These are phyloP conservation scores for Wolfiporia cocos DNA, from an alignment of 1,284 basidiomycete species.

Conservation along the genomic window DNA sequence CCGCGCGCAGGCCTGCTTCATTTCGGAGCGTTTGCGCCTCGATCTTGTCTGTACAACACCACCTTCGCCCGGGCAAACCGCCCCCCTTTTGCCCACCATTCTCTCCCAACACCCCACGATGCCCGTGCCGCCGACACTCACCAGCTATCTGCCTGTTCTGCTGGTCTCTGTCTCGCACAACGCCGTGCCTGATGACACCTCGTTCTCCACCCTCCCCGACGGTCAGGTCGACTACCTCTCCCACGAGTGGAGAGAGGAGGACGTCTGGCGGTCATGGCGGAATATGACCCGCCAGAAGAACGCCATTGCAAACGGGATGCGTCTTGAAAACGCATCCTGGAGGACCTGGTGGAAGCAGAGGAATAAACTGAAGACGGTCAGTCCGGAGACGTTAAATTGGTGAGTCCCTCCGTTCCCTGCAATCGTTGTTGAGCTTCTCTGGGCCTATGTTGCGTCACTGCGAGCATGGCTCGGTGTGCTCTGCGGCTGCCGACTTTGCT, in stretches of 20 bases:
- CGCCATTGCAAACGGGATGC: constrained; percentile 92
- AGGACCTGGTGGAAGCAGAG: constrained; percentile 99
- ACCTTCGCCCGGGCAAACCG: constrained; percentile 1
- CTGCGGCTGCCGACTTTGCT: too few relatives aligned
- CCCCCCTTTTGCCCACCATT: constrained; percentile 2
- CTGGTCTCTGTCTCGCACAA: constrained; percentile 57
- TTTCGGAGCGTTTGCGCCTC: constrained; percentile 1
- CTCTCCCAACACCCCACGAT: constrained; percentile 13
- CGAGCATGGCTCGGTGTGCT: too few relatives aligned
- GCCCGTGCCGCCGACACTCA: constrained; percentile 24
- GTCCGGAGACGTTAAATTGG: constrained; percentile 98
- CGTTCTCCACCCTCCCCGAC: constrained; percentile 55
- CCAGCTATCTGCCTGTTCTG: constrained; percentile 63
- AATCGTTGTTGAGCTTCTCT: too few relatives aligned
- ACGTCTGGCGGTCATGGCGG: constrained; percentile 97
- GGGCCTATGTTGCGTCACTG: too few relatives aligned
- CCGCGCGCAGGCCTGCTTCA: constrained; percentile 2
- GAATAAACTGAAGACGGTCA: constrained; percentile 93
- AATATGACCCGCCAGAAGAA: constrained; percentile 99
- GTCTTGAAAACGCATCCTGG: constrained; percentile 98
- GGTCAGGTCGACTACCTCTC: constrained; percentile 83
- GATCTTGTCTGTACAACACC: constrained; percentile 4
- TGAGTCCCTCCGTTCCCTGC: constrained; percentile 39
- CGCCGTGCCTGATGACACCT: constrained; percentile 59
- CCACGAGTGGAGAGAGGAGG: constrained; percentile 97